Evolutionary conservation across 2,329 filamentous ascomycete genomes (phyloP), one percentile per base, ranked within the genome.

Genomic region (Hypomyces rosellus): DNA sequence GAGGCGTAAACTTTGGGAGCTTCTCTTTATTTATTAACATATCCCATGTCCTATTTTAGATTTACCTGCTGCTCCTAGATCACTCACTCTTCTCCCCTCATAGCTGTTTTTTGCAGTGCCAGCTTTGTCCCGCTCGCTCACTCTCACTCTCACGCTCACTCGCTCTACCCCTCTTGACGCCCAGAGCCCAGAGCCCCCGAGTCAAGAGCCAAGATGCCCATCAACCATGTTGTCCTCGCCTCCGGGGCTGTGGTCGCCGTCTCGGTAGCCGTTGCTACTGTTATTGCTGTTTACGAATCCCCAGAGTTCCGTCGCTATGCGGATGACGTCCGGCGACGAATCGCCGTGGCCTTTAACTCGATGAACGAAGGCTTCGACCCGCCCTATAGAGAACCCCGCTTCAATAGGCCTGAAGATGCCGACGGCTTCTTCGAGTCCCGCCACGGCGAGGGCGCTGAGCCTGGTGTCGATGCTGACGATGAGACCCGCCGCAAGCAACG

Each of bases 381-480:
- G 3, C 66, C 72, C 51, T 60, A 65, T 40, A 66, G 69, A 30
- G 69, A 79, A 56, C 82, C 82, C 50, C 66, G 78, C 25, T 84
- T 84, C 65, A 85, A 85, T 63, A 71, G 82, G 12, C 82, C 82
- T 46, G 82, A 85, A 62, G 82, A 85, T 64, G 81, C 81, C 51
- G 76, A 84, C 49, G 82, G 81, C 8, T 85, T 85, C 60, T 61
- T 83, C 50, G 68, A 75, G 57, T 80, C 79, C 8, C 68, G 73
- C n/a, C 69, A 69, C 22, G 68, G 65, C 16, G 57, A 57, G 4
- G 67, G 67, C 15, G 67, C 66, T 46, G 71, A 76, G 33, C 61
- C 68, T 1, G 77, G 72, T 14, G 74, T 84, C 18, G 81, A 83
- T 34, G 81, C 80, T 49, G 82, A 85, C 57, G 80, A 84, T 46